Evolutionary conservation across 345 rosid genomes (phyloP), one percentile per base, ranked within the genome.

Genomic region (Camelina sativa): DNA sequence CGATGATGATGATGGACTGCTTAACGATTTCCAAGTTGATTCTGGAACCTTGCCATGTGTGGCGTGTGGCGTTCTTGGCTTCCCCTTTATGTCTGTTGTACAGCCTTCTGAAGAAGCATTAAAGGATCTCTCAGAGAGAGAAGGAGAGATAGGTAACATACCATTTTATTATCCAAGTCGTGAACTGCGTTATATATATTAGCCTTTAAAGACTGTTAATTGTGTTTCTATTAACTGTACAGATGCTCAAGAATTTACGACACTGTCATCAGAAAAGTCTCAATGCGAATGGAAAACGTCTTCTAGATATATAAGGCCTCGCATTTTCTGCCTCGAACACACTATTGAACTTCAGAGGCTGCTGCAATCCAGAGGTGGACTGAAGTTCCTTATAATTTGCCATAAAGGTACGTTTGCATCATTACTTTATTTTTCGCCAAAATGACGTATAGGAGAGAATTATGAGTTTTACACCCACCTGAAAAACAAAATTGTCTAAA

Each of bases 31-130:
- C 77, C 99, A 96, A 87, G 87, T 89, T 77, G 98, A 96, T 80
- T 81, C 97, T 4, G 95, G 97, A 56, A 76, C 93, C 15, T 75
- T 96, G 82, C 85, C 88, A 53, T 96, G 99, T 81, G 96, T 88
- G 54, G 97, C 97, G 51, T 96, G 99, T 80, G 99, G 99, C 69
- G 88, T 92, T 87, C 94, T 96, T 40, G 99, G 99, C 72, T 96
- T 89, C 83, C 99, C 99, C 22, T 92, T 96, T 84, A 92, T 96
- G 99, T 83, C 90, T 69, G 94, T 96, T 58, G 83, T 96, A 65
- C 95, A 92, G 78, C 95, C 96, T 58, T 85, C 80, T 55, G 84
- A 84, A 71, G 76, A 73, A 44, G 91, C 89, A 72, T 67, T 83
- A 3, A 46, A 72, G 22, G 69, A 78, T 58, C 54, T 65, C 8